These are phyloP conservation scores for Taiozyma sp. DNA, from an alignment of 1,139 yeast species.

Conservation along the genomic window DNA sequence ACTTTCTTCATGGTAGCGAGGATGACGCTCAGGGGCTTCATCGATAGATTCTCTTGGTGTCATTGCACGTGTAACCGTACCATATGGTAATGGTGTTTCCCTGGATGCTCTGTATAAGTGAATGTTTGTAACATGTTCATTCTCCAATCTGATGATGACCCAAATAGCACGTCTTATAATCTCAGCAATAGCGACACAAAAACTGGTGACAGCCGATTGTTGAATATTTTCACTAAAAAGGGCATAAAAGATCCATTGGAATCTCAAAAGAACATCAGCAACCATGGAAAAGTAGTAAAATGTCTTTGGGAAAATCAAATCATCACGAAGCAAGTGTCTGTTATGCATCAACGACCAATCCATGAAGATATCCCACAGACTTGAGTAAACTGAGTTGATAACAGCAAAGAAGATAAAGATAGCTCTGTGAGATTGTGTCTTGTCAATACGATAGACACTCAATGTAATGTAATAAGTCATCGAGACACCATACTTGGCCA, in stretches of 20 bases:
- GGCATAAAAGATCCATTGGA: conserved; percentile 86
- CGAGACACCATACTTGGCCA: conserved; percentile 65
- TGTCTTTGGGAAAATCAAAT: conserved; percentile 51
- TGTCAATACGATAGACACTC: conserved; percentile 71
- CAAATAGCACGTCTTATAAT: conserved; percentile 77
- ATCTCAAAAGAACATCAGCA: conserved; percentile 65
- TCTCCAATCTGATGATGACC: conserved; percentile 90
- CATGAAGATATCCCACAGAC: conserved; percentile 89
- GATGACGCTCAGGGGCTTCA: not conserved
- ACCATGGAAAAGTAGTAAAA: conserved; percentile 73
- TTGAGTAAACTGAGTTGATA: conserved; percentile 62
- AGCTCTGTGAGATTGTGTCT: conserved; percentile 37
- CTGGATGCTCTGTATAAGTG: conserved; percentile 78
- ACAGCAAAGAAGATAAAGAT: conserved; percentile 70
- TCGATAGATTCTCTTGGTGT: conserved; percentile 3
- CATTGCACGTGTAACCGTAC: conserved; percentile 29
- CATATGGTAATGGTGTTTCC: conserved; percentile 81
- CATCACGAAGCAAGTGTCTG: conserved; percentile 59
- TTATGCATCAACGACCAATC: conserved; percentile 92
- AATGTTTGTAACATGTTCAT: conserved; percentile 91
- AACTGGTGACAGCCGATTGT: conserved; percentile 89
- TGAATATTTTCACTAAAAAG: conserved; percentile 67
- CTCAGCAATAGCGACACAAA: conserved; percentile 78
- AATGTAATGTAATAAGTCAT: conserved; percentile 67
- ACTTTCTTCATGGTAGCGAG: not conserved